Evolutionary conservation across 192 early-diverging fungal genomes (phyloP), one percentile per base, ranked within the genome.

Genomic region (Coemansia sp.): DNA sequence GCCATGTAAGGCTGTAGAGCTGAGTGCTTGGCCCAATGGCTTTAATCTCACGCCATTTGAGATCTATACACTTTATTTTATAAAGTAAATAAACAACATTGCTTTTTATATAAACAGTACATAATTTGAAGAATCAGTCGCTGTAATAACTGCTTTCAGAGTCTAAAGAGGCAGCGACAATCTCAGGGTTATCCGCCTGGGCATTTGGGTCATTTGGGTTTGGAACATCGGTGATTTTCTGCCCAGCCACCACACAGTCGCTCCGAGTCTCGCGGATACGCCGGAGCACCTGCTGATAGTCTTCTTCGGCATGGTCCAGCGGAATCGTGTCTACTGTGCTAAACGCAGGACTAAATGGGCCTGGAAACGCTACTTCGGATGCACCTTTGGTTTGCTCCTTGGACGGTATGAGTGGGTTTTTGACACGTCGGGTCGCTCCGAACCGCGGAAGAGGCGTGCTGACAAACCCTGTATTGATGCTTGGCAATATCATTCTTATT

Each of bases 1-100:
- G 84, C 93, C 65, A 98, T 98, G 95, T 98, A 90, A 90, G 39
- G 2, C 41, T 8, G 32, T 6, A 35, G 0, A 7, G 32, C 32
- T 35, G 32, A 21, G 32, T 35, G 7, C 32, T 35, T 35, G 32
- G 32, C 7, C 32, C 6, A 35, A 35, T 35, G 0, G 6, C 7
- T 35, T 35, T 6, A 35, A 8, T 35, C 7, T 35, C 32, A 35
- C 32, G 32, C 6, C 8, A 35, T 35, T 35, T 35, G 6, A 35
- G 32, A 35, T 29, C 2, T 29, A 6, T 6, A 29, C 5, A 6
- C 27, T 29, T 29, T 29, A 29, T 6, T 29, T 0, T 29, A 29
- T 29, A 6, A 29, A 29, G 6, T 6, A 29, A 29, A 21, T 21
- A 21, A 21, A 21, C 21, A 21, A 29, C 27, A 29, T 29, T 29